These are phyloP conservation scores for Penicillium brevicompactum DNA, from an alignment of 2,329 filamentous ascomycete species.

Conservation along the genomic window DNA sequence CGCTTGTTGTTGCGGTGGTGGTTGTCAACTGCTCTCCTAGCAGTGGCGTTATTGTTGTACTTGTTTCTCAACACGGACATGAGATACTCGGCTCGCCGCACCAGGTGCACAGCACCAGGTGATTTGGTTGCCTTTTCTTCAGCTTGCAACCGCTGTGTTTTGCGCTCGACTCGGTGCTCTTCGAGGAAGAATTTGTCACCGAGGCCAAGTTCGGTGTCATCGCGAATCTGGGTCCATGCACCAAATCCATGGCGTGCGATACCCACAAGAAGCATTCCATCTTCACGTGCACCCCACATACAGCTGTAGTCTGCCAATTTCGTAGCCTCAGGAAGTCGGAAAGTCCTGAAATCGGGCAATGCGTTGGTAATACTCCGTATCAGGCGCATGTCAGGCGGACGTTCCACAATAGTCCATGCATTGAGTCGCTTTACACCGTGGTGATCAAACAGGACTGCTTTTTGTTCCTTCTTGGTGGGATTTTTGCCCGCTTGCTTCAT, in stretches of 20 bases:
- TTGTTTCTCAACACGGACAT: constrained; percentile 93
- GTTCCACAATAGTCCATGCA: constrained; percentile 89
- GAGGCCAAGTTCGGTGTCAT: constrained; percentile 84
- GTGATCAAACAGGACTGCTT: constrained; percentile 94
- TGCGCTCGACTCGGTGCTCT: constrained; percentile 97
- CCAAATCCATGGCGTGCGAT: constrained; percentile 94
- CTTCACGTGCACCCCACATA: constrained; percentile 88
- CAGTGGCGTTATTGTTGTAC: constrained; percentile 68
- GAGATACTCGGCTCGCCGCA: constrained; percentile 91
- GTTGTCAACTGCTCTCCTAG: constrained; percentile 81
- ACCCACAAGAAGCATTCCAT: constrained; percentile 94
- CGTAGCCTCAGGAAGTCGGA: constrained; percentile 85
- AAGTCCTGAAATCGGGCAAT: constrained; percentile 70
- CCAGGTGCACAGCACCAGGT: constrained; percentile 94
- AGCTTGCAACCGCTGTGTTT: constrained; percentile 77
- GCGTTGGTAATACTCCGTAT: constrained; percentile 72
- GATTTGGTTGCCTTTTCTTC: constrained; percentile 67
- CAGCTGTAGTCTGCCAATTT: constrained; percentile 92
- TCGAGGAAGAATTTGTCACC: constrained; percentile 92
- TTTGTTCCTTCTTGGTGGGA: constrained; percentile 94
- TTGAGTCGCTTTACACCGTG: constrained; percentile 92
- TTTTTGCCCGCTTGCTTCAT: constrained; percentile 75
- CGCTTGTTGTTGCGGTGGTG: constrained; percentile 96
- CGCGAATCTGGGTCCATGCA: constrained; percentile 90
- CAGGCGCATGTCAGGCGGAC: constrained; percentile 84